phyloP scores from a whole-genome alignment of 768 basidiomycete genomes.

The Hypholoma fasciculare region DNA sequence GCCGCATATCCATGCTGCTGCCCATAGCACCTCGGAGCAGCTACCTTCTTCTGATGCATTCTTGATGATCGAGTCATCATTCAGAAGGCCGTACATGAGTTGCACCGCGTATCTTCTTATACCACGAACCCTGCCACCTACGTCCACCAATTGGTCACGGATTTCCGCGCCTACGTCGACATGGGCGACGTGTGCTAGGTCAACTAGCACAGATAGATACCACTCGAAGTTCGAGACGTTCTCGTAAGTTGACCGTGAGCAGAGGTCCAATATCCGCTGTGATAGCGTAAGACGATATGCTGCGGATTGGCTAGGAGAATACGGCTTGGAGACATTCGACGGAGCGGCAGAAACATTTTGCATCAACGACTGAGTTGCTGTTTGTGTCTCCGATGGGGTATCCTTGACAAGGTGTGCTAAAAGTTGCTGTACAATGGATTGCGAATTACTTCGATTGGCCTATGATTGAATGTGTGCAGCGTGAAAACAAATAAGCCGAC shows the following conservation, averaged over 20 bases:
- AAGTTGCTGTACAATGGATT: constrained; percentile 88
- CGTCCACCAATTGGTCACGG: constrained; percentile 82
- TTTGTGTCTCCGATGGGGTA: constrained; percentile 47
- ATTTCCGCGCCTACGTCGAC: constrained; percentile 79
- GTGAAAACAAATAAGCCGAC: neutral
- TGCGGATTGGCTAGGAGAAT: constrained; percentile 67
- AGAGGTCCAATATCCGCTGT: constrained; percentile 82
- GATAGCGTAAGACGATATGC: constrained; percentile 86
- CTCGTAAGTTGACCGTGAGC: constrained; percentile 80
- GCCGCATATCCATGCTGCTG: constrained; percentile 95
- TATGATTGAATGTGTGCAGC: constrained; percentile 28
- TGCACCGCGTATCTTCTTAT: constrained; percentile 79
- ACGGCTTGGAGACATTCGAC: constrained; percentile 30
- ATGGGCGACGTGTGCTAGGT: constrained; percentile 84
- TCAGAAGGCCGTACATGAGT: constrained; percentile 78
- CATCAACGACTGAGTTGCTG: constrained; percentile 61
- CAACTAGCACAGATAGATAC: constrained; percentile 94
- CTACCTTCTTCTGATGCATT: constrained; percentile 69
- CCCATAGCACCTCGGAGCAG: constrained; percentile 87
- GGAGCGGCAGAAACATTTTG: constrained; percentile 32
- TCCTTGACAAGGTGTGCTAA: constrained; percentile 82
- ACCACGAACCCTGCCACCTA: constrained; percentile 78
- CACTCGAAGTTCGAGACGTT: constrained; percentile 95
- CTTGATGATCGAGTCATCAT: constrained; percentile 72
- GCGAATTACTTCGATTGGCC: constrained; percentile 83